Percentiles rank a stretch among this genome's conserved stretches.
Evolutionary conservation across 257 asterid genomes (phyloP).

Genomic region (Dorcoceras hygrometricum): DNA sequence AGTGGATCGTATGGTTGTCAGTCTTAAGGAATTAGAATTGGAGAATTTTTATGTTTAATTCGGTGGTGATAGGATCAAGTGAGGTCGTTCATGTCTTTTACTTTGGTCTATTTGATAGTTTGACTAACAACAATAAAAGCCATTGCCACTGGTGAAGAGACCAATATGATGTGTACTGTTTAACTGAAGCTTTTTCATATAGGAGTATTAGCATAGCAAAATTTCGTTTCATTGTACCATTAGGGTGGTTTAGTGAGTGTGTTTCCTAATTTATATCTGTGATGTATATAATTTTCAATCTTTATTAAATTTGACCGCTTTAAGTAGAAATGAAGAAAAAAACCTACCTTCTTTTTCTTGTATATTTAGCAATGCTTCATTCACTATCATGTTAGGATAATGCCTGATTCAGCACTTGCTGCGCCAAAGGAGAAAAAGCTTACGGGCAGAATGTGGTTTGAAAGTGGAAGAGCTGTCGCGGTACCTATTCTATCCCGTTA

Average conservation of each 20-base stretch:
- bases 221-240: too few species aligned
- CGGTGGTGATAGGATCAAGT: background rate
- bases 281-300: too few species aligned
- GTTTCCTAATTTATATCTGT: too few species aligned
- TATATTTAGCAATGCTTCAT: constrained; percentile 5
- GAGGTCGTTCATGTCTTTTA: background rate
- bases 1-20: background rate
- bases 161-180: background rate
- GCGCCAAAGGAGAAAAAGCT: constrained; percentile 86
- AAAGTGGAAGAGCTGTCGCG: constrained; percentile 69
- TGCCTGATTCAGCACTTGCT: constrained; percentile 94
- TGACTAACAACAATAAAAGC: background rate
- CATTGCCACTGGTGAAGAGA: background rate
- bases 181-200: background rate
- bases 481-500: constrained; percentile 35
- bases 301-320: background rate
- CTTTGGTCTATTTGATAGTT: background rate
- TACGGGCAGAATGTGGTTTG: constrained; percentile 94
- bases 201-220: background rate
- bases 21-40: background rate
- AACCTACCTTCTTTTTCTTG: background rate
- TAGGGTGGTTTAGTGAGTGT: too few species aligned
- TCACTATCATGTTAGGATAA: constrained; percentile 51
- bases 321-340: constrained; percentile 12
- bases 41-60: background rate